phyloP scores from a whole-genome alignment of 2,329 filamentous ascomycete genomes.

The Calonectria ilicicola region DNA sequence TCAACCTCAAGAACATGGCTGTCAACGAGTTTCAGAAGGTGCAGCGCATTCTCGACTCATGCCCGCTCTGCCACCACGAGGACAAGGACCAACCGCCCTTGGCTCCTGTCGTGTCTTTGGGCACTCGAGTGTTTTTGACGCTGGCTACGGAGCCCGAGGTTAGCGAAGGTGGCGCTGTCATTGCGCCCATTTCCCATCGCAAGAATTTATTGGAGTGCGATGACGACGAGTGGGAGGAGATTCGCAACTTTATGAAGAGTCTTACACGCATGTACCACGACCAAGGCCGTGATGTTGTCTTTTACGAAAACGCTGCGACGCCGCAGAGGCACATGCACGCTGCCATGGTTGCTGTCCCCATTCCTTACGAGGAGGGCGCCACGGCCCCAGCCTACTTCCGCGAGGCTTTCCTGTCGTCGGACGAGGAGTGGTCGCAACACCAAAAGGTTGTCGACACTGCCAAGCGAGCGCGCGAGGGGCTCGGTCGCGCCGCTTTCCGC shows the following conservation, averaged over 20 bases:
- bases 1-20: slow-evolving; percentile 88
- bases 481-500: slow-evolving; percentile 86
- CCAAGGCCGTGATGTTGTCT: slow-evolving; percentile 90
- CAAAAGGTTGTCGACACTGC: slow-evolving; percentile 93
- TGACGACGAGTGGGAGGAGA: slow-evolving; percentile 99
- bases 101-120: slow-evolving; percentile 88
- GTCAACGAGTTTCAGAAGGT: slow-evolving; percentile 92
- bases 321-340: slow-evolving; percentile 86
- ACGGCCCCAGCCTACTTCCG: slow-evolving; percentile 95
- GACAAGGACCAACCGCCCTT: slow-evolving; percentile 79
- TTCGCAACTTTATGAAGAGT: slow-evolving; percentile 99
- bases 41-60: slow-evolving; percentile 86
- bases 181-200: slow-evolving; percentile 89
- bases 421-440: slow-evolving; percentile 97
- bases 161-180: slow-evolving; percentile 83
- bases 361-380: slow-evolving; percentile 91
- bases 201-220: slow-evolving; percentile 96
- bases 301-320: slow-evolving; percentile 95
- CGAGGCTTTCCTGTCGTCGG: slow-evolving; percentile 88
- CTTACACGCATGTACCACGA: slow-evolving; percentile 95
- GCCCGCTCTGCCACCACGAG: slow-evolving; percentile 93
- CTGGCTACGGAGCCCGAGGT: slow-evolving; percentile 91
- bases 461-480: slow-evolving; percentile 68
- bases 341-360: slow-evolving; percentile 85
- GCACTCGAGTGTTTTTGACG: slow-evolving; percentile 87